Evolutionary conservation across 192 early-diverging fungal species (phyloP).

Genomic region (Kickxella alabastrina): DNA sequence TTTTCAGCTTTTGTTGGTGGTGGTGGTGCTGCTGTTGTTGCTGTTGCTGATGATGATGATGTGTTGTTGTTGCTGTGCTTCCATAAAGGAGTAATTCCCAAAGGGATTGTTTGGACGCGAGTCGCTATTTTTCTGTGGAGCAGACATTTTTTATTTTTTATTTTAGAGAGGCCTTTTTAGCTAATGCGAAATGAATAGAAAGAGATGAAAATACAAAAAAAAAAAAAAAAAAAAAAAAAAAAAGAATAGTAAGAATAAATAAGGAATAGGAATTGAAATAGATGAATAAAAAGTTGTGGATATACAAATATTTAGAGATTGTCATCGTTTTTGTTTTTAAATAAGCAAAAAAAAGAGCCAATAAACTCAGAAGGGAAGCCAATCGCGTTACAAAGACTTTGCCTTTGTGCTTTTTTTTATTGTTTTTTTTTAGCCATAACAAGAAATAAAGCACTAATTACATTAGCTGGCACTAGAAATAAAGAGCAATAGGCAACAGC

Average conservation of each 20-base stretch:
- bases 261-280: background rate
- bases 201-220: background rate
- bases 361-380: background rate
- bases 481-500: too few species aligned
- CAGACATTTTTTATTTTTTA: background rate
- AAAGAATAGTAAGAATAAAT: background rate
- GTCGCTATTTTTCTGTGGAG: background rate
- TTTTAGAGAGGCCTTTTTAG: background rate
- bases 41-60: too few species aligned
- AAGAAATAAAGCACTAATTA: background rate
- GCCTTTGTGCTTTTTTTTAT: too few species aligned
- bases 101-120: constrained; percentile 31
- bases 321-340: background rate
- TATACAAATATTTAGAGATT: background rate
- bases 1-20: too few species aligned
- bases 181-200: background rate
- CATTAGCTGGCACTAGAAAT: too few species aligned
- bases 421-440: background rate
- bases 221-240: background rate
- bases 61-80: constrained; percentile 34
- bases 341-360: background rate
- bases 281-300: background rate
- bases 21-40: too few species aligned
- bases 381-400: too few species aligned
- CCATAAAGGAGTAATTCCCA: constrained; percentile 49